Base-by-base conservation (phyloP, 345 rosid species). In the Salix udensis region DNA sequence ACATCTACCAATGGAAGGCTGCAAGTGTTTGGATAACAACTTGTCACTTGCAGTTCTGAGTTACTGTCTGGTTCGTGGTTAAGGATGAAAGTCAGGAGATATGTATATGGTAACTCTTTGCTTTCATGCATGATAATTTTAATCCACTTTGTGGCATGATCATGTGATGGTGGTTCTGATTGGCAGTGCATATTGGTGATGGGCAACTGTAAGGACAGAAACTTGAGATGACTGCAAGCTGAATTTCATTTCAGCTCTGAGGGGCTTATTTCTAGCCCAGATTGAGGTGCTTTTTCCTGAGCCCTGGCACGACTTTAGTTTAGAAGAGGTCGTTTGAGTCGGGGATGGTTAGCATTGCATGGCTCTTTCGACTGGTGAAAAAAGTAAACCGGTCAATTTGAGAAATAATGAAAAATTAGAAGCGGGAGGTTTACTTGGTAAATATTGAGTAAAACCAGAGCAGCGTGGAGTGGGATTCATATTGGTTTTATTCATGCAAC, bases 131-230 rank as follows among this genome's bases (percentile, higher is more conserved):
- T 79, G 74, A 71, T 79, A 72, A 74, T 64, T 67, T 76, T 65
- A 58, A 58, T 75, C 30, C 67, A 68, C 70, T 74, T 16, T 77
- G 76, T 75, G 75, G 80, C 74, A 58, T 77, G 66, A 80, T 77
- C 85, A 77, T 79, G 80, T 75, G 78, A 82, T 82, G 83, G 81
- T 64, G 28, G 77, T 82, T 82, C 74, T 84, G 76, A 82, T 82
- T 79, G 78, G 81, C 83, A 79, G 85, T 74, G 79, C 75, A 55
- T 68, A 72, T 26, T 77, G 82, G 75, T 79, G 87, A 58, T 78
- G 76, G 76, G 72, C 78, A 77, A 69, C 78, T 67, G 55, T 71
- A 80, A 58, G 37, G 77, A 58, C 77, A 68, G 81, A 73, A 79
- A 76, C 70, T 83, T 68, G 81, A 82, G 73, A 77, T 82, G 78